phyloP scores from a whole-genome alignment of 2,329 filamentous ascomycete genomes.

The Sporothrix dimorphospora region DNA sequence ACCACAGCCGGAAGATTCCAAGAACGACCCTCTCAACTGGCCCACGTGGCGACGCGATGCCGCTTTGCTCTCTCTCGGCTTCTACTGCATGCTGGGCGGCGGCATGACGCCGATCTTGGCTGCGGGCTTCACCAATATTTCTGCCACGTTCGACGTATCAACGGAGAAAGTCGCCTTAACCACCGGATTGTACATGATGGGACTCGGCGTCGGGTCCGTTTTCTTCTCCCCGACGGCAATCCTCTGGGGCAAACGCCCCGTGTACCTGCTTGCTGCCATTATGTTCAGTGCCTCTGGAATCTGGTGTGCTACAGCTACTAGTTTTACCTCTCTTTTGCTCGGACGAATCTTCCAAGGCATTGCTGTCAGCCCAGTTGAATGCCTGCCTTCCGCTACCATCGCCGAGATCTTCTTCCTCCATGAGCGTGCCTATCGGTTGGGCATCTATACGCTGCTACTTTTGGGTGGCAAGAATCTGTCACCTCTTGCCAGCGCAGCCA shows the following conservation, averaged over 20 bases:
- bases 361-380: constrained; percentile 87
- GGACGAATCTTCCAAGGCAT: constrained; percentile 87
- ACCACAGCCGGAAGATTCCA: constrained; percentile 87
- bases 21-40: constrained; percentile 94
- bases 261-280: constrained; percentile 77
- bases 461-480: constrained; percentile 91
- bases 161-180: constrained; percentile 79
- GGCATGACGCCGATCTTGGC: constrained; percentile 90
- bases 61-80: constrained; percentile 79
- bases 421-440: constrained; percentile 88
- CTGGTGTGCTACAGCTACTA: constrained; percentile 86
- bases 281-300: constrained; percentile 76
- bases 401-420: constrained; percentile 97
- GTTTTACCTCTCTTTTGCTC: constrained; percentile 75
- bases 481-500: constrained; percentile 80
- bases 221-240: constrained; percentile 90
- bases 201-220: constrained; percentile 81
- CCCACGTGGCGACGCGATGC: constrained; percentile 76
- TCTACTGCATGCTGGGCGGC: constrained; percentile 92
- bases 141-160: constrained; percentile 64
- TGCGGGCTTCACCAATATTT: constrained; percentile 84
- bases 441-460: constrained; percentile 87
- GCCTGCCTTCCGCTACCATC: constrained; percentile 88
- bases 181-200: constrained; percentile 93
- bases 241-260: constrained; percentile 83